Evolutionary conservation across 768 basidiomycete species (phyloP).

Genomic region (Hypsizygus marmoreus): DNA sequence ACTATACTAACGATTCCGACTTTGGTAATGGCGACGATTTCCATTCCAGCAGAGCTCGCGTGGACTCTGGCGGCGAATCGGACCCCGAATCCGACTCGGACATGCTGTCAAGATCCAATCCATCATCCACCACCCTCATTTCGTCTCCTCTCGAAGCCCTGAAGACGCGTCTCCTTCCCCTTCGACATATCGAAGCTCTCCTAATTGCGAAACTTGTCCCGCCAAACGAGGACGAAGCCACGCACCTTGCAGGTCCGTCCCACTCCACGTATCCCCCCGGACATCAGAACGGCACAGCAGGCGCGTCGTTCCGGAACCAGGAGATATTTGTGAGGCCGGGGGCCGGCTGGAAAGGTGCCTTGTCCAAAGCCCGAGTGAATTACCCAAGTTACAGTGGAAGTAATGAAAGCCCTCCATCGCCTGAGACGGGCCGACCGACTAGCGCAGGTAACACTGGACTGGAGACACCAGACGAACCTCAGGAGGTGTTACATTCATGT

Average conservation of each 20-base stretch:
- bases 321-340: conserved; percentile 70
- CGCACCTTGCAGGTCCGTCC: conserved; percentile 35
- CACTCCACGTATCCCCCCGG: conserved; percentile 19
- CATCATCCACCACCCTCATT: conserved; percentile 25
- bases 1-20: conserved; percentile 10
- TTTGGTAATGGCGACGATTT: conserved; percentile 10
- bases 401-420: conserved; percentile 13
- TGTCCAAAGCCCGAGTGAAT: conserved; percentile 46
- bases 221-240: conserved; percentile 61
- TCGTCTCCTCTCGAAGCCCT: conserved; percentile 53
- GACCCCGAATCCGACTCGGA: conserved; percentile 28
- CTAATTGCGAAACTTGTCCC: conserved; percentile 73
- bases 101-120: conserved; percentile 19
- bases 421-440: conserved; percentile 33
- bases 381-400: conserved; percentile 28
- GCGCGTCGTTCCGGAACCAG: conserved; percentile 33
- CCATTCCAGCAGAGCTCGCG: conserved; percentile 4
- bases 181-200: conserved; percentile 68
- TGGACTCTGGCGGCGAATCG: conserved; percentile 22
- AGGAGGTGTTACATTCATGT: conserved; percentile 60
- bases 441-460: conserved; percentile 48
- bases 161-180: conserved; percentile 61
- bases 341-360: conserved; percentile 62
- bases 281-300: conserved; percentile 15
- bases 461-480: conserved; percentile 58